A percentile compares a stretch with the other conserved stretches of the same genome.
Conservation (phyloP, 192 early-diverging fungal genomes). For the Dissophora ornata region DNA sequence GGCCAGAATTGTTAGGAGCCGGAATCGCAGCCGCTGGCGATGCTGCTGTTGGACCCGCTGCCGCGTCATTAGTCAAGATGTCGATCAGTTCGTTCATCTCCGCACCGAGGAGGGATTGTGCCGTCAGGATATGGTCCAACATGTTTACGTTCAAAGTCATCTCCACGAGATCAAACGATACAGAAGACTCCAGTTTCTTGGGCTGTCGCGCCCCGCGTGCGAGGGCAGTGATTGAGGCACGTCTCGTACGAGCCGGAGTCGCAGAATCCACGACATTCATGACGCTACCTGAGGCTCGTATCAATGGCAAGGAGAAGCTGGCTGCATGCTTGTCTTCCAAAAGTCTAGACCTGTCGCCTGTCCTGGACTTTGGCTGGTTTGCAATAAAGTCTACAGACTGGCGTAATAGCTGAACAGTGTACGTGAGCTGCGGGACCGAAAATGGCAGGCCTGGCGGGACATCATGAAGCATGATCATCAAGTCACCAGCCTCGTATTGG, state of each 20-base stretch:
- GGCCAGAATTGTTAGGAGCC: slow-evolving; percentile 6
- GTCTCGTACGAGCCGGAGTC: slow-evolving; percentile 18
- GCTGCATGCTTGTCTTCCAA: slow-evolving; percentile 53
- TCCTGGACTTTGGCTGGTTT: slow-evolving; percentile 47
- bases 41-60: neutral
- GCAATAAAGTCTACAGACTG: slow-evolving; percentile 67
- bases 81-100: slow-evolving; percentile 83
- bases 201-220: slow-evolving; percentile 35
- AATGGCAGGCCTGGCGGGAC: slow-evolving; percentile 43
- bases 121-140: slow-evolving; percentile 82
- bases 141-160: slow-evolving; percentile 71
- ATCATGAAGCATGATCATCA: slow-evolving; percentile 65
- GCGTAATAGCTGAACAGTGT: slow-evolving; percentile 59
- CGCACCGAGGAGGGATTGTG: slow-evolving; percentile 76
- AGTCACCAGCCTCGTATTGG: slow-evolving; percentile 65
- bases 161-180: slow-evolving; percentile 66
- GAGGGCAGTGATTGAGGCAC: slow-evolving; percentile 25
- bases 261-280: slow-evolving; percentile 45
- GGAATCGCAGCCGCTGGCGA: neutral
- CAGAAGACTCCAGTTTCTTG: slow-evolving; percentile 60
- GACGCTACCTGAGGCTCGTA: slow-evolving; percentile 59
- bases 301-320: slow-evolving; percentile 67
- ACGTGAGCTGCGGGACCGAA: slow-evolving; percentile 51
- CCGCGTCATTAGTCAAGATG: slow-evolving; percentile 59
- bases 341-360: slow-evolving; percentile 10